A percentile compares a stretch with the other conserved stretches of the same genome.
Evolutionary conservation across 495 filamentous ascomycete genomes (phyloP).

Genomic region (Terfezia claveryi): DNA sequence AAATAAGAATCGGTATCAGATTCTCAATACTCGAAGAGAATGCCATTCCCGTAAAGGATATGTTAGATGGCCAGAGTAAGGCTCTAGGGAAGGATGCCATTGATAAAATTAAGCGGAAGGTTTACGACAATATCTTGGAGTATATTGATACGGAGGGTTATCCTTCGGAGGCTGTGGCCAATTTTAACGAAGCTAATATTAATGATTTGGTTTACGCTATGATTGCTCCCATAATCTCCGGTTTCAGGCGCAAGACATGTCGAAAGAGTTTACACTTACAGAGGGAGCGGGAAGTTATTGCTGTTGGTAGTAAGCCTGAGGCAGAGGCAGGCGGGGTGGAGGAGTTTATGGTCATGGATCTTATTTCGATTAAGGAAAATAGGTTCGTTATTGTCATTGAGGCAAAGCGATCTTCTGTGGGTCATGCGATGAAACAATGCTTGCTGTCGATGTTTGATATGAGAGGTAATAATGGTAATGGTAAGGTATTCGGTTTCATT

Average conservation of each 20-base stretch:
- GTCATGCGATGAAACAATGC: conserved; percentile 2
- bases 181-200: conserved; percentile 1
- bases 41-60: too few species aligned
- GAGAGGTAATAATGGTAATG: conserved; percentile 2
- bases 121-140: neutral
- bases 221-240: neutral
- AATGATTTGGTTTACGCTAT: conserved; percentile 1
- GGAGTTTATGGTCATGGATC: conserved; percentile 4
- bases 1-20: neutral
- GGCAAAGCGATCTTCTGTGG: conserved; percentile 1
- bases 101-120: neutral
- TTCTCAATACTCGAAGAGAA: too few species aligned
- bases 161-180: neutral
- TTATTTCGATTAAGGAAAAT: neutral
- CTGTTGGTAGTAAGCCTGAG: neutral
- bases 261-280: neutral
- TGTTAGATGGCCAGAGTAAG: too few species aligned
- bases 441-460: conserved; percentile 2
- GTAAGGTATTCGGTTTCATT: conserved; percentile 4
- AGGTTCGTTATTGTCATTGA: conserved; percentile 3
- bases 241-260: neutral
- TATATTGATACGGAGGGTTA: conserved; percentile 4
- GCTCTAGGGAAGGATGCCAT: neutral
- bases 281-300: conserved; percentile 1
- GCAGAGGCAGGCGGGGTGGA: neutral